Conservation (phyloP, 805 yeast genomes). For the Tetrapisispora nanseiensis region DNA sequence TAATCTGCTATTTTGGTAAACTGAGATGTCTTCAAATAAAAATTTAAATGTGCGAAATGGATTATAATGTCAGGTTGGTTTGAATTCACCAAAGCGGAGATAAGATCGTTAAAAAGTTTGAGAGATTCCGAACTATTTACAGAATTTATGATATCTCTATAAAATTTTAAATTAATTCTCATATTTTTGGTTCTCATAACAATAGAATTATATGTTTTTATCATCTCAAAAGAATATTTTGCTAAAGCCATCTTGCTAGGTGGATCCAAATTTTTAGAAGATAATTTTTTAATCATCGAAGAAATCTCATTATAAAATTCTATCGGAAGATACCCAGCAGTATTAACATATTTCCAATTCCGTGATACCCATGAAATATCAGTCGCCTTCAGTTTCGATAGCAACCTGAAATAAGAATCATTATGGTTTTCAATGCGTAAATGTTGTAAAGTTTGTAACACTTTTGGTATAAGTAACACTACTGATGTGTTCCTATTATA, state of each 20-base stretch:
- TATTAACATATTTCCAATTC: slow-evolving; percentile 5
- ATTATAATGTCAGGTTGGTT: neutral
- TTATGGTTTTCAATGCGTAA: slow-evolving; percentile 13
- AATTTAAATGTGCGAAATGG: slow-evolving; percentile 10
- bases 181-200: neutral
- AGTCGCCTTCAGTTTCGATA: slow-evolving; percentile 15
- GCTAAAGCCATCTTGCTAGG: slow-evolving; percentile 10
- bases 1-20: slow-evolving; percentile 9
- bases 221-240: slow-evolving; percentile 13
- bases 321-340: slow-evolving; percentile 9
- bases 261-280: slow-evolving; percentile 3
- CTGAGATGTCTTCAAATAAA: slow-evolving; percentile 19
- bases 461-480: slow-evolving; percentile 5
- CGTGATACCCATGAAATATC: slow-evolving; percentile 18
- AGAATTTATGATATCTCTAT: slow-evolving; percentile 11
- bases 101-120: slow-evolving; percentile 4
- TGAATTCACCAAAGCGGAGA: slow-evolving; percentile 2
- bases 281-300: slow-evolving; percentile 16
- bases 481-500: neutral
- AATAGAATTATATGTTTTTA: slow-evolving; percentile 7
- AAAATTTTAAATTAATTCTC: slow-evolving; percentile 6
- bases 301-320: slow-evolving; percentile 22
- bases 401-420: slow-evolving; percentile 15
- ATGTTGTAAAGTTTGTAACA: slow-evolving; percentile 17
- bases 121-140: slow-evolving; percentile 14